phyloP scores from a whole-genome alignment of 2,329 filamentous ascomycete species.

The Ophiocordyceps camponoti-saundersi region DNA sequence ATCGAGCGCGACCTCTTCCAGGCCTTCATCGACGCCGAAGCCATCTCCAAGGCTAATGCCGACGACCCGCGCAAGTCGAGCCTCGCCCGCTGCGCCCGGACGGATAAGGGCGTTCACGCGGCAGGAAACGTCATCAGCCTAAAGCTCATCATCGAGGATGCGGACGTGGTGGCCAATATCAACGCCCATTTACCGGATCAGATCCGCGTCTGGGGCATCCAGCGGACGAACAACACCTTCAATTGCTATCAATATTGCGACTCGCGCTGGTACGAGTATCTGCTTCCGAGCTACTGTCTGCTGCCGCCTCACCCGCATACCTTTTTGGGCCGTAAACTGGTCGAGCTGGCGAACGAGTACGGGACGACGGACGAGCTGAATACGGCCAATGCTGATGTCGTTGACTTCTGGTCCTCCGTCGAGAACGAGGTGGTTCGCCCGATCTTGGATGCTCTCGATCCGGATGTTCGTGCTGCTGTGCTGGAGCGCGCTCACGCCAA shows the following conservation, averaged over 20 bases:
- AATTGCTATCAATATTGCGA: conserved; percentile 92
- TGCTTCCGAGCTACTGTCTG: conserved; percentile 86
- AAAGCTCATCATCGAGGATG: conserved; percentile 90
- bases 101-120: conserved; percentile 94
- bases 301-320: conserved; percentile 82
- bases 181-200: conserved; percentile 72
- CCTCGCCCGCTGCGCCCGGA: conserved; percentile 82
- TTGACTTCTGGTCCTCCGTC: conserved; percentile 65
- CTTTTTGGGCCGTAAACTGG: conserved; percentile 67
- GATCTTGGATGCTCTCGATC: conserved; percentile 43
- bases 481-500: conserved; percentile 37
- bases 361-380: conserved; percentile 53
- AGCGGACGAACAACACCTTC: conserved; percentile 77
- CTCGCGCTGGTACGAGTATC: conserved; percentile 91
- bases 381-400: conserved; percentile 58
- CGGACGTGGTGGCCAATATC: conserved; percentile 76
- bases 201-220: conserved; percentile 89
- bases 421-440: conserved; percentile 70
- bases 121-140: conserved; percentile 89
- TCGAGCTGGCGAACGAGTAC: conserved; percentile 58
- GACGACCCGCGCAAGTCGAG: conserved; percentile 94
- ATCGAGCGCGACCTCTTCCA: conserved; percentile 93
- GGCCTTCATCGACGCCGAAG: conserved; percentile 77
- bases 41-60: conserved; percentile 92
- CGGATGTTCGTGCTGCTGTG: conserved; percentile 45